These are phyloP conservation scores for Tuber brumale DNA, from an alignment of 495 filamentous ascomycete genomes.

Conservation along the genomic window DNA sequence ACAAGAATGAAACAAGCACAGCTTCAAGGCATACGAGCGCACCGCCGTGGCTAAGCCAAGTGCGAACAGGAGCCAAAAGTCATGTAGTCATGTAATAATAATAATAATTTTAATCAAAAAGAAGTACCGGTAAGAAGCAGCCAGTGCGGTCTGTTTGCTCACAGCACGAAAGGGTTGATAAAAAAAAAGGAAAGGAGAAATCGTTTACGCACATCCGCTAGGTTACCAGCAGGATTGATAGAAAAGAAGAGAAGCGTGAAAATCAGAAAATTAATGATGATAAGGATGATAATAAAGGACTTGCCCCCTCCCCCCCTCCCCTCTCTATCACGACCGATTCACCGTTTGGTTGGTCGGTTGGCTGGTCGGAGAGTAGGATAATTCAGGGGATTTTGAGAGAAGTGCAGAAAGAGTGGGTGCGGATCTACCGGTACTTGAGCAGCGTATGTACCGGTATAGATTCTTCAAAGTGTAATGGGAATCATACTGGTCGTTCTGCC, in stretches of 20 bases:
- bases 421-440: background rate
- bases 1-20: background rate
- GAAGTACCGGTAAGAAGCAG: background rate
- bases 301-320: background rate
- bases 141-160: background rate
- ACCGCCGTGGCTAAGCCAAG: background rate
- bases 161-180: background rate
- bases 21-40: background rate
- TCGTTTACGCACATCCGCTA: background rate
- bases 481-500: background rate
- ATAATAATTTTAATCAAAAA: background rate
- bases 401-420: background rate
- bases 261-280: background rate
- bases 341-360: background rate
- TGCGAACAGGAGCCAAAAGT: background rate
- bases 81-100: too few relatives aligned
- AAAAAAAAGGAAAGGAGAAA: background rate
- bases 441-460: background rate
- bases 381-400: background rate
- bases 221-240: background rate
- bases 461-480: background rate
- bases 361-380: background rate
- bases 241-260: background rate
- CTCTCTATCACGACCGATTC: background rate
- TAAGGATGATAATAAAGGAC: background rate